A percentile compares a stretch with the other conserved stretches of the same genome.
Conservation (phyloP, 129 eudicot genomes). For the Pittosporum tobira region DNA sequence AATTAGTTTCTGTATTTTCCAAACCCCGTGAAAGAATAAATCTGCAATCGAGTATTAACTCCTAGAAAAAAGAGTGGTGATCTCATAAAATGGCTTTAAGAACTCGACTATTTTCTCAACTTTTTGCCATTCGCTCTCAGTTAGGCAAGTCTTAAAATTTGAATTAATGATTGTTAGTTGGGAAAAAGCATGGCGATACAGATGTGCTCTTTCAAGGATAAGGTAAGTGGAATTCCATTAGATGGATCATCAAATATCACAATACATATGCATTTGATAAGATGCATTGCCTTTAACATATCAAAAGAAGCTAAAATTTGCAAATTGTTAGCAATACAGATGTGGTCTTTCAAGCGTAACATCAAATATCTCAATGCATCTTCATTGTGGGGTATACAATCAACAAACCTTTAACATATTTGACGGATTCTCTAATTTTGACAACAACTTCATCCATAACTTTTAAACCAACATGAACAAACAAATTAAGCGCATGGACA, state of each 20-base stretch:
- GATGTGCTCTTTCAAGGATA: background rate
- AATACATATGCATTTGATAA: too few species aligned
- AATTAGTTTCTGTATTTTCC: too few species aligned
- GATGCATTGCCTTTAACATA: background rate
- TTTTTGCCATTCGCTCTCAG: background rate
- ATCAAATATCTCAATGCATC: too few species aligned
- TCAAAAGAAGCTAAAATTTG: background rate
- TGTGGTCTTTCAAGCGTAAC: too few species aligned
- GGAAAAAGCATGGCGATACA: background rate
- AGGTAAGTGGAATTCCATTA: conserved; percentile 8
- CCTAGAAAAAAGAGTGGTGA: background rate
- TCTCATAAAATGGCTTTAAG: conserved; percentile 10
- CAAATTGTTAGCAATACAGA: too few species aligned
- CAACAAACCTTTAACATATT: background rate
- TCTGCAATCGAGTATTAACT: background rate
- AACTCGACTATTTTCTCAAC: conserved; percentile 4
- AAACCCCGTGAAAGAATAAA: background rate
- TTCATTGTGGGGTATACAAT: background rate
- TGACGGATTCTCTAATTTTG: background rate
- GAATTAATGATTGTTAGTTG: background rate
- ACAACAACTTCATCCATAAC: background rate
- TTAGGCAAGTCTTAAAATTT: background rate
- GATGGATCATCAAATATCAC: background rate
- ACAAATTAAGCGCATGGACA: background rate
- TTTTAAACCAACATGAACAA: background rate